phyloP scores from a whole-genome alignment of 148 eudicot genomes.

The Spergularia bocconei region DNA sequence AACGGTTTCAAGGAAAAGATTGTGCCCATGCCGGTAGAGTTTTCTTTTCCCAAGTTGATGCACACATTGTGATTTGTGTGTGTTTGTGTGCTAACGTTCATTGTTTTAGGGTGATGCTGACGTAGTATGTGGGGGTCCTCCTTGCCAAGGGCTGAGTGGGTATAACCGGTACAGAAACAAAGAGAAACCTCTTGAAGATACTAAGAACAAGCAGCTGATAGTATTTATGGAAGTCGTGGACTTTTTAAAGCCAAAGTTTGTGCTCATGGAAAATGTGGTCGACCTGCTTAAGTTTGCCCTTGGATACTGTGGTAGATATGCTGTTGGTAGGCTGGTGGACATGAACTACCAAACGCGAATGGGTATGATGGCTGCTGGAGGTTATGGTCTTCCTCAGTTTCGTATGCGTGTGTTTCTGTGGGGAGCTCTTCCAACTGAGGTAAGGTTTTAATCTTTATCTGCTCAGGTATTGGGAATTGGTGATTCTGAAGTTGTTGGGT shows the following conservation, averaged over 20 bases:
- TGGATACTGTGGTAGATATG: slow-evolving; percentile 69
- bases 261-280: slow-evolving; percentile 81
- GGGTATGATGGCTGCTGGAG: slow-evolving; percentile 87
- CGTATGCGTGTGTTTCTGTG: slow-evolving; percentile 76
- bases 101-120: slow-evolving; percentile 63
- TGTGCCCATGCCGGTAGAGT: slow-evolving; percentile 70
- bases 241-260: slow-evolving; percentile 53
- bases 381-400: slow-evolving; percentile 79
- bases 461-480: neutral
- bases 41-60: neutral
- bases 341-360: slow-evolving; percentile 70
- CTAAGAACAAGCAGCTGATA: slow-evolving; percentile 49
- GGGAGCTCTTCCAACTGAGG: slow-evolving; percentile 70
- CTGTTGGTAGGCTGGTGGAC: slow-evolving; percentile 56
- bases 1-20: slow-evolving; percentile 42
- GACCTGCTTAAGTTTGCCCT: slow-evolving; percentile 55
- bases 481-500: neutral
- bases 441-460: slow-evolving; percentile 10
- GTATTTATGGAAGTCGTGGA: slow-evolving; percentile 72
- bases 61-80: neutral
- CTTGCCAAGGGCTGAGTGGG: slow-evolving; percentile 89
- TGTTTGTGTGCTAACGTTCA: no score
- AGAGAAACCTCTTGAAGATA: slow-evolving; percentile 50
- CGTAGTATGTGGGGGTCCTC: slow-evolving; percentile 84
- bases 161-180: slow-evolving; percentile 63